Evolutionary conservation across 768 basidiomycete species (phyloP).

Genomic region (Pholiota conissans): DNA sequence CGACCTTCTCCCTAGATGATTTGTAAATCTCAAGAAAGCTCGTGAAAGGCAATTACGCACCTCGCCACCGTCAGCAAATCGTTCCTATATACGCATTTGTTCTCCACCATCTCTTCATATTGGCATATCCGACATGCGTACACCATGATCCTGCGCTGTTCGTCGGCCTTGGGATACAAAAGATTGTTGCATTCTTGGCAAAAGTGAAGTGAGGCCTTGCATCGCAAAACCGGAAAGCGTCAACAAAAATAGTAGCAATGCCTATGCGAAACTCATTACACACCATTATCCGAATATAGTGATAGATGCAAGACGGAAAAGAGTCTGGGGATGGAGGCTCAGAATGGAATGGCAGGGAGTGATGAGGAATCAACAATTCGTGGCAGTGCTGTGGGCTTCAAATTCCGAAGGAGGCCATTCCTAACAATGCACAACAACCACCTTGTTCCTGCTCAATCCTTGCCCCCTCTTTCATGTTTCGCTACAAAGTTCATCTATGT

Average conservation of each 20-base stretch:
- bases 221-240: background rate
- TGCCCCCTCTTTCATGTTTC: too few relatives aligned
- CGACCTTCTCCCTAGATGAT: conserved; percentile 79
- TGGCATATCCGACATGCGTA: conserved; percentile 91
- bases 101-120: conserved; percentile 82
- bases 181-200: conserved; percentile 96
- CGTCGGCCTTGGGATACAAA: conserved; percentile 91
- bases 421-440: background rate
- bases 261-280: background rate
- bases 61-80: conserved; percentile 93
- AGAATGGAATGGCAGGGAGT: too few relatives aligned
- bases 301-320: too few relatives aligned
- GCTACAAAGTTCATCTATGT: too few relatives aligned
- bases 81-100: conserved; percentile 90
- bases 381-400: background rate
- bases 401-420: background rate
- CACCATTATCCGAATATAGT: background rate
- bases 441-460: too few relatives aligned
- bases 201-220: conserved; percentile 84
- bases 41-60: conserved; percentile 39
- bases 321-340: too few relatives aligned
- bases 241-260: background rate
- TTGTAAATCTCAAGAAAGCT: conserved; percentile 16
- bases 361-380: background rate
- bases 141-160: conserved; percentile 79